A percentile compares a stretch with the other conserved stretches of the same genome.
Conservation (phyloP, 441 rosid genomes). For the Biscutella laevigata region DNA sequence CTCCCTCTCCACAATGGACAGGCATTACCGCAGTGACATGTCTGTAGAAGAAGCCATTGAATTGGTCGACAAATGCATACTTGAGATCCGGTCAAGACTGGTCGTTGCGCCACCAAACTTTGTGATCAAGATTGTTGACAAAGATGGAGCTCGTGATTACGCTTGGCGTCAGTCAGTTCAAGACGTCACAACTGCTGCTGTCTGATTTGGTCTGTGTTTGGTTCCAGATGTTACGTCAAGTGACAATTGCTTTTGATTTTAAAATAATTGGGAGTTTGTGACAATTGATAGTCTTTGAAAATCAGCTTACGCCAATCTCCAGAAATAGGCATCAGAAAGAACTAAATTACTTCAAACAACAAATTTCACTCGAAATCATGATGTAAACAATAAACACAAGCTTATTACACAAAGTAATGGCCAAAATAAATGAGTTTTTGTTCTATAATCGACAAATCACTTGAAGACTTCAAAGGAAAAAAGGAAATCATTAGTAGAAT, state of each 20-base stretch:
- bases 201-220: conserved; percentile 19
- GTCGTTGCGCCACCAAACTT: conserved; percentile 93
- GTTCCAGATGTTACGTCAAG: background rate
- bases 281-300: background rate
- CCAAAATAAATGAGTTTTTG: conserved; percentile 9
- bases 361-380: conserved; percentile 10
- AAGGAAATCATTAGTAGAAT: conserved; percentile 29
- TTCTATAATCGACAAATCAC: conserved; percentile 6
- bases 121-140: conserved; percentile 88
- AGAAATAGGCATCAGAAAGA: background rate
- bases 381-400: conserved; percentile 6
- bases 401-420: conserved; percentile 3
- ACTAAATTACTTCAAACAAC: background rate
- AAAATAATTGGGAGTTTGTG: conserved; percentile 1
- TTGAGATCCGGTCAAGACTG: conserved; percentile 79
- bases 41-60: conserved; percentile 75
- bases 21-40: conserved; percentile 82
- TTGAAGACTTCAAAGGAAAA: background rate
- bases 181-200: conserved; percentile 37
- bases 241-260: conserved; percentile 1
- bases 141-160: conserved; percentile 78
- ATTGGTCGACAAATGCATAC: conserved; percentile 82
- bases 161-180: conserved; percentile 81
- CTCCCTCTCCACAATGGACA: conserved; percentile 85
- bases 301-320: too few species aligned